Base-by-base conservation (phyloP, 2,329 filamentous ascomycete genomes). In the Acephala macrosclerotiorum region DNA sequence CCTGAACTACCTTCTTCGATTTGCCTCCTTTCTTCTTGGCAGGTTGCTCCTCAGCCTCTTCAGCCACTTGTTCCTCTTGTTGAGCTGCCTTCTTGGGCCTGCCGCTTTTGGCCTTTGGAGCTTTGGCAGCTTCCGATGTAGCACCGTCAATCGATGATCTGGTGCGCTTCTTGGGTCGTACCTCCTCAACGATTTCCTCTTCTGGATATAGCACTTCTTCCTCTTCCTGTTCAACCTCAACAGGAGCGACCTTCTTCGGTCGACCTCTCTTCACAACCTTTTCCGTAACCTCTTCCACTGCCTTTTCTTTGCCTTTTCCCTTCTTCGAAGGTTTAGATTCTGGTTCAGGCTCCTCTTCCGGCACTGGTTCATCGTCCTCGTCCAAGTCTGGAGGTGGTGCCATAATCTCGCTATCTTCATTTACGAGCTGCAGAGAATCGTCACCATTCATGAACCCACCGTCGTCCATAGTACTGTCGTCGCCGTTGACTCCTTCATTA, bases 381-480 rank as follows among this genome's bases (percentile, higher is more conserved):
- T 72, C 72, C 36, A 77, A 77, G 7, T 70, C 67, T 61, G 72
- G 77, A 20, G 73, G 74, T 22, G 18, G 20, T n/a, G 42, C 18
- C 22, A 60, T 63, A 18, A 77, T 76, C 40, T 78, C 77, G 9
- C 71, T 72, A 29, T 57, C 63, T 57, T 65, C 68, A 57, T 67
- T 64, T 5, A 72, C 65, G 60, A 72, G 61, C 57, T 74, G 70
- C 49, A 69, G 64, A 12, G 69, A 71, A 38, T 73, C 68, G 22
- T 73, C 73, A 33, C 68, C 61, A 79, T 84, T 63, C 86, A 81
- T 26, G 85, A 83, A 84, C 87, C 86, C 49, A 18, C 71, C 64
- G n/a, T 84, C 83, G 71, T 83, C 75, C 70, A 77, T 72, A 12
- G 57, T 63, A 47, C 75, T 72, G 45, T 78, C 68, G 29, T 73